Conservation (phyloP, 345 rosid genomes). For the Raphanus raphanistrum region DNA sequence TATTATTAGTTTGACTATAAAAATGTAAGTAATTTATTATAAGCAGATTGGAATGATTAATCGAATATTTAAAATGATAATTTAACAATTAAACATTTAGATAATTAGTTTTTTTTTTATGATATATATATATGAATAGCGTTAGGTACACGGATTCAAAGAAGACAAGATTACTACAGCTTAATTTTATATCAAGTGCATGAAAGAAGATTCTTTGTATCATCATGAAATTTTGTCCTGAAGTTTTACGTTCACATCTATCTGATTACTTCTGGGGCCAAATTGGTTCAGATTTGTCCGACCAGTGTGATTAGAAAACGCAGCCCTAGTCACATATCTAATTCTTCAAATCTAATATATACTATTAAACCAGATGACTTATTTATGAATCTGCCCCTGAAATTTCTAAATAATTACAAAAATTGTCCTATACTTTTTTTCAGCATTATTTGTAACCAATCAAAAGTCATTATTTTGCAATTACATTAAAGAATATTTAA, state of each 20-base stretch:
- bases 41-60: not conserved
- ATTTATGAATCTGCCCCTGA: no score
- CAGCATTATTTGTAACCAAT: no score
- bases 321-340: slow-evolving; percentile 30
- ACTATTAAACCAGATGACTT: not conserved
- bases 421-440: no score
- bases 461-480: no score
- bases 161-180: slow-evolving; percentile 16
- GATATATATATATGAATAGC: not conserved
- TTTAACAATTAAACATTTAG: not conserved
- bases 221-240: slow-evolving; percentile 17
- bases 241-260: slow-evolving; percentile 31
- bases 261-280: slow-evolving; percentile 4
- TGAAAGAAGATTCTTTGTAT: slow-evolving; percentile 22
- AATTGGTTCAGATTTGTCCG: slow-evolving; percentile 15
- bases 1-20: not conserved
- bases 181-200: slow-evolving; percentile 18
- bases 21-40: not conserved
- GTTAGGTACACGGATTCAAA: slow-evolving; percentile 22
- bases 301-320: slow-evolving; percentile 17
- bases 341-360: slow-evolving; percentile 23
- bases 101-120: not conserved
- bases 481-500: no score
- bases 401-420: no score
- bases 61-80: not conserved